These are phyloP conservation scores for Mycena epipterygia DNA, from an alignment of 768 basidiomycete species.

Conservation along the genomic window DNA sequence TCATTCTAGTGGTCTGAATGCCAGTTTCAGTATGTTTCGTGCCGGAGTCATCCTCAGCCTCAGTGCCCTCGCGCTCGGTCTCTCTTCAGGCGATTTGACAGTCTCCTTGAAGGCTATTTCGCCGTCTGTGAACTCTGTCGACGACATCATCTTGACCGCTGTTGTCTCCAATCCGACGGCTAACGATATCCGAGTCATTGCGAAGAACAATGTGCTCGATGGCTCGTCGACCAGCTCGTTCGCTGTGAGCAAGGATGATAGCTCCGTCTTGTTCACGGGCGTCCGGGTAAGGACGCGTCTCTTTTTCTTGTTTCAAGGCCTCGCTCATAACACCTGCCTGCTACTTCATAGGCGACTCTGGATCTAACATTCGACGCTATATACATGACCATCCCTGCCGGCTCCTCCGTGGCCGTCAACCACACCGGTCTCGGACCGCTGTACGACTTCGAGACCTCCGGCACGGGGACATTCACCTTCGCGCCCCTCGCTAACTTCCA, in stretches of 20 bases:
- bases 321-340: background rate
- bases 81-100: slow-evolving; percentile 22
- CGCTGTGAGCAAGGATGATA: slow-evolving; percentile 24
- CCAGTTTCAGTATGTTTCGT: slow-evolving; percentile 28
- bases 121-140: slow-evolving; percentile 22
- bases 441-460: slow-evolving; percentile 27
- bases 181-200: slow-evolving; percentile 30
- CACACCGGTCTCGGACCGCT: slow-evolving; percentile 25
- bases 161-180: slow-evolving; percentile 29
- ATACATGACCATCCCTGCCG: slow-evolving; percentile 33
- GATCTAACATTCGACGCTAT: slow-evolving; percentile 12
- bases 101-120: slow-evolving; percentile 26
- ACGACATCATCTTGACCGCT: slow-evolving; percentile 29
- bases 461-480: slow-evolving; percentile 27
- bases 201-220: slow-evolving; percentile 34
- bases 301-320: background rate
- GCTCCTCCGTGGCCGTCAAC: slow-evolving; percentile 31
- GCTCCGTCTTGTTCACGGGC: slow-evolving; percentile 24
- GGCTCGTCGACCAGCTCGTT: slow-evolving; percentile 23
- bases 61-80: slow-evolving; percentile 16
- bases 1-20: background rate
- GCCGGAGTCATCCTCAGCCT: slow-evolving; percentile 23
- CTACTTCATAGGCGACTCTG: slow-evolving; percentile 8
- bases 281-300: slow-evolving; percentile 7
- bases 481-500: slow-evolving; percentile 23